Evolutionary conservation across 2,329 filamentous ascomycete genomes (phyloP).

Genomic region (Curvularia lunata): DNA sequence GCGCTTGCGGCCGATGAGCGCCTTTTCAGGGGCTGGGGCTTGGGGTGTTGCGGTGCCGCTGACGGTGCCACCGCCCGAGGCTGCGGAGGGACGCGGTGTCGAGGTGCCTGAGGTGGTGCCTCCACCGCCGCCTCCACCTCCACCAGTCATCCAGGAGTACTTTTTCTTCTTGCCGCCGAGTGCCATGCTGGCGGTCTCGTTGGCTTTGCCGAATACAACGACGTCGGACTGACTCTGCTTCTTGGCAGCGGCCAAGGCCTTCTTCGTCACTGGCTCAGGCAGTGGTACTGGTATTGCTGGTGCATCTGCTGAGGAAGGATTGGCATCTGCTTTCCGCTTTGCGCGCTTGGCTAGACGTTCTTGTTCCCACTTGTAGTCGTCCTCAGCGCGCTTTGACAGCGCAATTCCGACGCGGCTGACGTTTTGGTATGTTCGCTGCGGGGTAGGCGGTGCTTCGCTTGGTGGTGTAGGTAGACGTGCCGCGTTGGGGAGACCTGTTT

Average conservation of each 20-base stretch:
- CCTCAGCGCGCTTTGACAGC: conserved; percentile 34
- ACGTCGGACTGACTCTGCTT: conserved; percentile 77
- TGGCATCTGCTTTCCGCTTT: conserved; percentile 46
- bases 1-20: conserved; percentile 64
- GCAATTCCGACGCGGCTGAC: conserved; percentile 67
- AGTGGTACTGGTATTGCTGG: conserved; percentile 34
- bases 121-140: conserved; percentile 49
- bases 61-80: conserved; percentile 20
- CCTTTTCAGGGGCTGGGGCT: conserved; percentile 33
- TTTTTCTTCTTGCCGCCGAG: conserved; percentile 72
- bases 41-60: conserved; percentile 39
- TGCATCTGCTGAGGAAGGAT: conserved; percentile 37
- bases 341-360: conserved; percentile 58
- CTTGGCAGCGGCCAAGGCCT: conserved; percentile 80
- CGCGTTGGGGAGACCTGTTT: conserved; percentile 43
- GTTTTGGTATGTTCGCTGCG: conserved; percentile 56
- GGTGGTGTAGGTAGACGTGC: conserved; percentile 55
- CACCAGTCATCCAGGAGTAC: conserved; percentile 75
- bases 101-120: conserved; percentile 35
- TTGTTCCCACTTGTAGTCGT: conserved; percentile 76
- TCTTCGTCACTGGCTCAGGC: conserved; percentile 72
- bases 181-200: conserved; percentile 82
- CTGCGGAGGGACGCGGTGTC: conserved; percentile 40
- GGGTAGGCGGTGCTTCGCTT: conserved; percentile 57
- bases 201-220: conserved; percentile 80